Conservation (phyloP, 1,284 basidiomycete species). For the Papiliotrema flavescens region DNA sequence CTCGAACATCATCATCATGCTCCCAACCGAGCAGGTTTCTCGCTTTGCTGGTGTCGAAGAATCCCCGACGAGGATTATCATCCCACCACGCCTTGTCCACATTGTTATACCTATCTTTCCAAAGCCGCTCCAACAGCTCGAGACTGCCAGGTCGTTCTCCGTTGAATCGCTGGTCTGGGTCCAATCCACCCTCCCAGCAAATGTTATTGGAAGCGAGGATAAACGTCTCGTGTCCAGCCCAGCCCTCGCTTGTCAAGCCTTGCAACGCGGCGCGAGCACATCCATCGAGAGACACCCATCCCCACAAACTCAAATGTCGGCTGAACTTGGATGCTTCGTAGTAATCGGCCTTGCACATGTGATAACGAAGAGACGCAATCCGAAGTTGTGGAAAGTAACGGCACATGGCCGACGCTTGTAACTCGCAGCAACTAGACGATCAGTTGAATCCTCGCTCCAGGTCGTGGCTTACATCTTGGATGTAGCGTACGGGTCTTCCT, state of each 20-base stretch:
- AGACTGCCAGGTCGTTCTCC: slow-evolving; percentile 9
- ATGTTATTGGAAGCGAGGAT: slow-evolving; percentile 37
- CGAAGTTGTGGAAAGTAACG: slow-evolving; percentile 33
- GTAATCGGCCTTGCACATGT: slow-evolving; percentile 26
- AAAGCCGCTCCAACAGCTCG: slow-evolving; percentile 21
- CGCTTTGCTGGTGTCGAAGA: slow-evolving; percentile 43
- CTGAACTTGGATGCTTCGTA: slow-evolving; percentile 7
- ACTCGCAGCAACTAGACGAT: slow-evolving; percentile 33
- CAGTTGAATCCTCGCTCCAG: not conserved
- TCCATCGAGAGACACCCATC: slow-evolving; percentile 32
- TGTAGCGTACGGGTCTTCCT: not conserved
- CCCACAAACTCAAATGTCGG: slow-evolving; percentile 36
- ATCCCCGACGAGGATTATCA: slow-evolving; percentile 22
- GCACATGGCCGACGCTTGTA: slow-evolving; percentile 41
- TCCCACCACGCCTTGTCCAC: slow-evolving; percentile 16
- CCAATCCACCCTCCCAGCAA: slow-evolving; percentile 19
- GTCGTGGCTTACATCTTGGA: slow-evolving; percentile 5
- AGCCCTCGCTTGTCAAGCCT: slow-evolving; percentile 31
- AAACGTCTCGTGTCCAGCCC: slow-evolving; percentile 44
- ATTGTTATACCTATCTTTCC: slow-evolving; percentile 14
- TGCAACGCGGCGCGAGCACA: slow-evolving; percentile 38
- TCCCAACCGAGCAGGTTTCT: slow-evolving; percentile 45
- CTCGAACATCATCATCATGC: slow-evolving; percentile 19
- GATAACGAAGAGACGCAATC: slow-evolving; percentile 48
- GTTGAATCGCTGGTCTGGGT: slow-evolving; percentile 6